Percentiles rank a stretch among this genome's conserved stretches.
Evolutionary conservation across 805 yeast species (phyloP).

Genomic region (Wickerhamomyces chaumierensis): DNA sequence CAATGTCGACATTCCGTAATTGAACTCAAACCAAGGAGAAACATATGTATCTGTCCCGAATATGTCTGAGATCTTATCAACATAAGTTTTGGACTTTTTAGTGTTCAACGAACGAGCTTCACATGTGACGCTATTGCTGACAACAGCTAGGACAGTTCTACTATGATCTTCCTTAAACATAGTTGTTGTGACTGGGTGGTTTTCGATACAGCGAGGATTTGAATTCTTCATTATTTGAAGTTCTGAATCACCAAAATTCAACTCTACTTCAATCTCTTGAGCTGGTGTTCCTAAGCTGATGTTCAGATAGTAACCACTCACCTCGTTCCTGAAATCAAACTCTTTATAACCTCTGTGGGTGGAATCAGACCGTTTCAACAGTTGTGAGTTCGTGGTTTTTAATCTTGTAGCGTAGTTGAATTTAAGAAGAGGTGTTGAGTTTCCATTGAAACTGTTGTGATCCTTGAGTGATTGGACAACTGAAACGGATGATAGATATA

Average conservation of each 20-base stretch:
- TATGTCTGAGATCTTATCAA: neutral
- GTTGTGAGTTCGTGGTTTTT: too few relatives aligned
- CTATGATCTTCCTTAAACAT: too few relatives aligned
- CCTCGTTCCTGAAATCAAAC: neutral
- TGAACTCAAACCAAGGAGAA: neutral
- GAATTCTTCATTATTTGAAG: neutral
- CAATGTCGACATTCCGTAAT: neutral
- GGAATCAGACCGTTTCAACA: too few relatives aligned
- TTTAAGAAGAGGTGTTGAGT: too few relatives aligned
- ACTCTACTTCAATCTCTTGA: neutral
- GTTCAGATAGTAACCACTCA: neutral
- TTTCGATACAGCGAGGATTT: neutral
- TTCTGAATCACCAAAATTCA: neutral
- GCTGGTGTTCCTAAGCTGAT: neutral
- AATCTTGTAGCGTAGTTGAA: too few relatives aligned
- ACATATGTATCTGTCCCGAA: neutral
- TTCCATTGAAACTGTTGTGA: too few relatives aligned
- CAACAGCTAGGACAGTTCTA: neutral
- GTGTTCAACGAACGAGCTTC: neutral
- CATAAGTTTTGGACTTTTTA: neutral
- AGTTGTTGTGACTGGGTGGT: neutral
- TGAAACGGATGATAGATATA: too few relatives aligned
- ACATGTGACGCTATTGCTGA: neutral
- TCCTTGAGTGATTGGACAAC: too few relatives aligned
- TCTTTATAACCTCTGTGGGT: neutral